phyloP scores from a whole-genome alignment of 148 eudicot species.

The Rhododendron ovatum region DNA sequence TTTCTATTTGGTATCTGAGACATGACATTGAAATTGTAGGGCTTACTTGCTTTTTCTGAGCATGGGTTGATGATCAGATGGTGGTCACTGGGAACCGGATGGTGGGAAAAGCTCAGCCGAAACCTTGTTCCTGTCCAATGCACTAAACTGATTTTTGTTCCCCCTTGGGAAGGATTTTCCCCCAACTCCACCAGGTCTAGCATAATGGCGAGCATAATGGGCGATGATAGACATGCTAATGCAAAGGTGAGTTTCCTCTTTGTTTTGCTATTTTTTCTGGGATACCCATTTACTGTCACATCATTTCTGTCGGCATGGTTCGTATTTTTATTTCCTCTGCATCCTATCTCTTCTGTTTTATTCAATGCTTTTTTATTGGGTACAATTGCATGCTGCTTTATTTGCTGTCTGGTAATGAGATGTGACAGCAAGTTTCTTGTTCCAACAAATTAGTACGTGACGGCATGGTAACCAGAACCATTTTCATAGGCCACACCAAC shows the following conservation, averaged over 20 bases:
- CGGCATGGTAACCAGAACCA: not conserved
- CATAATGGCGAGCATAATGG: constrained; percentile 73
- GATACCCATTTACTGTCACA: not conserved
- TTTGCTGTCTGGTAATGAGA: not conserved
- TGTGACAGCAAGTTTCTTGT: not conserved
- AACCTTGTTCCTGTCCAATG: constrained; percentile 79
- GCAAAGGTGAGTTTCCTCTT: constrained; percentile 48
- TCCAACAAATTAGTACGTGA: not conserved
- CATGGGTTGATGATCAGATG: constrained; percentile 90
- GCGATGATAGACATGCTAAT: constrained; percentile 35
- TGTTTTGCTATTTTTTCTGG: not conserved
- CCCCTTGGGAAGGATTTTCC: constrained; percentile 99
- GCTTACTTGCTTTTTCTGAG: constrained; percentile 95
- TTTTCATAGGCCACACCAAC: not conserved
- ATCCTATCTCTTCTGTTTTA: not conserved
- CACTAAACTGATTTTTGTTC: constrained; percentile 88
- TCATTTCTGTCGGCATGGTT: not conserved
- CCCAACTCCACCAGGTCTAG: constrained; percentile 88
- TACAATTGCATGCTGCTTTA: not conserved
- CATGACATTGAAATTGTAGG: constrained; percentile 38
- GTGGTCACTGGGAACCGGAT: constrained; percentile 94
- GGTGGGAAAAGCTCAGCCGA: constrained; percentile 98
- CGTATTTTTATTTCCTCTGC: not conserved
- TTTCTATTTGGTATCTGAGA: constrained; percentile 1
- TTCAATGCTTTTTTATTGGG: not conserved